These are phyloP conservation scores for Luffa acutangula DNA, from an alignment of 306 rosid genomes.

Conservation along the genomic window DNA sequence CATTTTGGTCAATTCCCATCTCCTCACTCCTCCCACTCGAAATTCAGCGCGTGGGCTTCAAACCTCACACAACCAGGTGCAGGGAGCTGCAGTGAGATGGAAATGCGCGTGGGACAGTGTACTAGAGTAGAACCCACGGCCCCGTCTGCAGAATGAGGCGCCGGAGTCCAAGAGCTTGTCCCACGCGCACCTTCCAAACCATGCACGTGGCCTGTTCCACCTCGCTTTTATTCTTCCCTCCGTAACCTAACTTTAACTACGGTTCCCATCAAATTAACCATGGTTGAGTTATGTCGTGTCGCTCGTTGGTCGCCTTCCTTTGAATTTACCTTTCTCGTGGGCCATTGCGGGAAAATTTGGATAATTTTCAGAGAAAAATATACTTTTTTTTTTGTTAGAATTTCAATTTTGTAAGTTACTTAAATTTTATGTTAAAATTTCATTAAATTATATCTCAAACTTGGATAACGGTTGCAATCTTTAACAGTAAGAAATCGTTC, in stretches of 20 bases:
- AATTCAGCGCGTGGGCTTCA: background rate
- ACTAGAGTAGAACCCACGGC: background rate
- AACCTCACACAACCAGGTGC: background rate
- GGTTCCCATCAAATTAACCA: background rate
- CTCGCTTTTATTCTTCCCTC: background rate
- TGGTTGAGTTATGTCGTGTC: background rate
- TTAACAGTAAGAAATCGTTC: too few species aligned
- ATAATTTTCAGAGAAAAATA: too few species aligned
- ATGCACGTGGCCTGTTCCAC: background rate
- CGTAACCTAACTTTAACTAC: background rate
- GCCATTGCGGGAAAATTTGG: too few species aligned
- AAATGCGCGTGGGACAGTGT: background rate
- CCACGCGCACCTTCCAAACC: background rate
- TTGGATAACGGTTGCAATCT: too few species aligned
- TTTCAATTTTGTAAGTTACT: too few species aligned
- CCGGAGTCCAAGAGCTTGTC: conserved; percentile 1
- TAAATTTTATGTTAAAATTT: too few species aligned
- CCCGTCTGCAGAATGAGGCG: background rate
- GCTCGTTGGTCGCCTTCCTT: too few species aligned
- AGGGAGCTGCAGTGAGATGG: background rate
- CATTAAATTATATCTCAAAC: too few species aligned
- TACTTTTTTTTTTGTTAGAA: too few species aligned
- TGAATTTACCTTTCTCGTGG: too few species aligned
- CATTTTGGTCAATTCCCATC: background rate
- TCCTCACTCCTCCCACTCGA: background rate